Conservation (phyloP, 257 asterid genomes). For the Hygrophila difformis region DNA sequence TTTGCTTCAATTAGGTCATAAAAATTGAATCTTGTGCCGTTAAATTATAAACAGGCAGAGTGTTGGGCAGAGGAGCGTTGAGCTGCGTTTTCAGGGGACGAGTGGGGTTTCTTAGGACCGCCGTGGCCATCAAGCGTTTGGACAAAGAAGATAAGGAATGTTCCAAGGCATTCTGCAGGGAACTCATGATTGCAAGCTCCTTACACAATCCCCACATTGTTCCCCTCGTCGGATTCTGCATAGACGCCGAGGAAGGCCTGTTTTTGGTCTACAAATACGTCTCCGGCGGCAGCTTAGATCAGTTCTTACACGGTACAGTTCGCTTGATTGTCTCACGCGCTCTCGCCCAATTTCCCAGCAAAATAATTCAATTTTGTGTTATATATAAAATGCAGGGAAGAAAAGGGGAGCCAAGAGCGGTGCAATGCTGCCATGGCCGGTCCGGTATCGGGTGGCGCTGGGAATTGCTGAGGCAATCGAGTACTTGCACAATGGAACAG, state of each 20-base stretch:
- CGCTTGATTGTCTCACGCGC: background rate
- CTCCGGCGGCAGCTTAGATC: slow-evolving; percentile 71
- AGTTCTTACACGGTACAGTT: slow-evolving; percentile 43
- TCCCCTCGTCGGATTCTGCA: slow-evolving; percentile 71
- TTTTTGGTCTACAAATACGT: slow-evolving; percentile 70
- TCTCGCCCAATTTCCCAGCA: background rate
- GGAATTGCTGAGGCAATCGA: slow-evolving; percentile 64
- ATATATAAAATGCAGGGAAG: slow-evolving; percentile 31
- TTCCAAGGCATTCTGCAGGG: slow-evolving; percentile 72
- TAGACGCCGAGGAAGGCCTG: slow-evolving; percentile 67
- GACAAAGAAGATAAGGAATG: slow-evolving; percentile 63
- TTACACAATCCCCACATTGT: slow-evolving; percentile 51
- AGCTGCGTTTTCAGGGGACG: slow-evolving; percentile 73
- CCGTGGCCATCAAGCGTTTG: slow-evolving; percentile 60
- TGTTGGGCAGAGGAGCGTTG: slow-evolving; percentile 77
- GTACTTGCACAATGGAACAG: slow-evolving; percentile 58
- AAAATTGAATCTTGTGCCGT: background rate
- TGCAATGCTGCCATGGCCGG: slow-evolving; percentile 44
- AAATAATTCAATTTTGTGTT: background rate
- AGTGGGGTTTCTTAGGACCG: slow-evolving; percentile 43
- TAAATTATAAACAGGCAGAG: slow-evolving; percentile 36
- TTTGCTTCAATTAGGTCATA: too few species aligned
- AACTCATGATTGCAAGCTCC: slow-evolving; percentile 74
- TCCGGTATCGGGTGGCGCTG: slow-evolving; percentile 46
- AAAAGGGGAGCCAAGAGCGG: slow-evolving; percentile 38